phyloP scores from a whole-genome alignment of 2,329 filamentous ascomycete species.

The Biscogniauxia sp. region DNA sequence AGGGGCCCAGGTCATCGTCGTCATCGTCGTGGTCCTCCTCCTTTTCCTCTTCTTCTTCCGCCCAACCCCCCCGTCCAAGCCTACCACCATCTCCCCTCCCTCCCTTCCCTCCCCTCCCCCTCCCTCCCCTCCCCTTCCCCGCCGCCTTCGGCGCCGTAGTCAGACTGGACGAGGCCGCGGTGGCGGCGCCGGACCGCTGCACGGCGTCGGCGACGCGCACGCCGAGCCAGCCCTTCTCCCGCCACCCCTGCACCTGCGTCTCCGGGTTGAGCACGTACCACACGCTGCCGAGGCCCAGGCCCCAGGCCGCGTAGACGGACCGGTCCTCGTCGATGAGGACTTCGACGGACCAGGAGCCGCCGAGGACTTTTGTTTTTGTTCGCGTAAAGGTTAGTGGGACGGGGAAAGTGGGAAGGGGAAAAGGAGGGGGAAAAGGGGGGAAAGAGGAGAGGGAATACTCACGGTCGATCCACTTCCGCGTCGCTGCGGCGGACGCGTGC shows the following conservation, averaged over 20 bases:
- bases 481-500: constrained; percentile 56
- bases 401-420: background rate
- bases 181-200: constrained; percentile 32
- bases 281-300: constrained; percentile 48
- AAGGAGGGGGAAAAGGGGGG: background rate
- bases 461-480: constrained; percentile 48
- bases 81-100: constrained; percentile 31
- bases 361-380: constrained; percentile 42
- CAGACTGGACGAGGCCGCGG: constrained; percentile 7
- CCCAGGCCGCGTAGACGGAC: constrained; percentile 58
- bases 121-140: constrained; percentile 28
- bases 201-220: constrained; percentile 48
- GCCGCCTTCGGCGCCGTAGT: constrained; percentile 28
- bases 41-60: constrained; percentile 38
- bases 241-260: constrained; percentile 51
- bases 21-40: constrained; percentile 15
- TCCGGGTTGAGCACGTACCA: constrained; percentile 55
- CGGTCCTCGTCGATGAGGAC: constrained; percentile 56
- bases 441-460: background rate
- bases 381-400: background rate
- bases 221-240: constrained; percentile 54
- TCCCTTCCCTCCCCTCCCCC: constrained; percentile 35
- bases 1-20: constrained; percentile 33
- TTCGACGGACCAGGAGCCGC: constrained; percentile 55
- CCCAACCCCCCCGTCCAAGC: constrained; percentile 30